These are phyloP conservation scores for Leccinum subgranulosum DNA, from an alignment of 768 basidiomycete species.

Conservation along the genomic window DNA sequence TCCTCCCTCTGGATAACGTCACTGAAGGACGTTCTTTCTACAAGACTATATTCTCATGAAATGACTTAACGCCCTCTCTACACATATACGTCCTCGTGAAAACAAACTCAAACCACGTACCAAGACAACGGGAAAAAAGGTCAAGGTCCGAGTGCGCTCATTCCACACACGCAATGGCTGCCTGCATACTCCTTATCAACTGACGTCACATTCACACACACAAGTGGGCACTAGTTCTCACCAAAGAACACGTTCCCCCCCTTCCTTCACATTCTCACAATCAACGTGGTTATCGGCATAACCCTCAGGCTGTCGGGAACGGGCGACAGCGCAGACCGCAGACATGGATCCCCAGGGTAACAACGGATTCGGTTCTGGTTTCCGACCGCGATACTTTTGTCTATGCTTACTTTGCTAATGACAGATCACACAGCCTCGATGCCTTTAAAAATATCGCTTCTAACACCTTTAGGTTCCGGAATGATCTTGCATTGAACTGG, in stretches of 20 bases:
- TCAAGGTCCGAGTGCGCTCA: no score
- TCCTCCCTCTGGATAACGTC: not conserved
- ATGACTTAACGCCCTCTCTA: not conserved
- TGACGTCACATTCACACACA: not conserved
- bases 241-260: not conserved
- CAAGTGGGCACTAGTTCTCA: not conserved
- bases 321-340: not conserved
- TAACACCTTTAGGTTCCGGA: not conserved
- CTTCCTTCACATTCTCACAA: not conserved
- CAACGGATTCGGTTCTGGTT: not conserved
- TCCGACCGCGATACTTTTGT: not conserved
- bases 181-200: not conserved
- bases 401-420: not conserved
- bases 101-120: not conserved
- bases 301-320: not conserved
- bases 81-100: not conserved
- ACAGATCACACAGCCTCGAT: not conserved
- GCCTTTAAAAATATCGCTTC: not conserved
- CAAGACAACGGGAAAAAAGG: not conserved
- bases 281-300: not conserved
- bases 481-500: no score
- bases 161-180: not conserved
- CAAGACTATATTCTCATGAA: not conserved
- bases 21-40: not conserved
- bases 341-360: not conserved